A percentile compares a stretch with the other conserved stretches of the same genome.
These are phyloP conservation scores for Breynia disticha DNA, from an alignment of 441 rosid genomes.

Conservation along the genomic window DNA sequence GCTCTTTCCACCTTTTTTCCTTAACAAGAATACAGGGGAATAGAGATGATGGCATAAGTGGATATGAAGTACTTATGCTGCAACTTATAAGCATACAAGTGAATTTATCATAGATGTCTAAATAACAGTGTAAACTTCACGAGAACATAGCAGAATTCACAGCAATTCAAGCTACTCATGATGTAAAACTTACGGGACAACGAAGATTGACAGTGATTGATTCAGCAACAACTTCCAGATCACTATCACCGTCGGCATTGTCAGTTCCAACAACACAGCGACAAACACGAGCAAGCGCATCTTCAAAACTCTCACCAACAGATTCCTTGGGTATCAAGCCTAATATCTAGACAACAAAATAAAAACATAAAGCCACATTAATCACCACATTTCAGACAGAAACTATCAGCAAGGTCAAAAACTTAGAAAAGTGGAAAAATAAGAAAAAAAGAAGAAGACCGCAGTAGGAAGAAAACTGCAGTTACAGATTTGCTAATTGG, in stretches of 20 bases:
- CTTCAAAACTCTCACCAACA: slow-evolving; percentile 78
- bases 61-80: too few species aligned
- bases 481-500: too few species aligned
- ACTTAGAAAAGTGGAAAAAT: too few species aligned
- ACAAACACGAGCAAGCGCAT: slow-evolving; percentile 82
- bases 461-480: too few species aligned
- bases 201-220: slow-evolving; percentile 71
- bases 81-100: too few species aligned
- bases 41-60: too few species aligned
- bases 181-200: slow-evolving; percentile 74
- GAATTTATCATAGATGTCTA: too few species aligned
- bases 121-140: neutral
- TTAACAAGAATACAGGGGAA: neutral
- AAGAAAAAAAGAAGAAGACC: too few species aligned
- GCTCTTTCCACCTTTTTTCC: neutral
- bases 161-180: neutral
- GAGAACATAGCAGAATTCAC: neutral
- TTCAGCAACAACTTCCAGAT: slow-evolving; percentile 96
- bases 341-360: slow-evolving; percentile 45
- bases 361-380: slow-evolving; percentile 3
- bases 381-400: too few species aligned
- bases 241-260: slow-evolving; percentile 92
- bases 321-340: slow-evolving; percentile 73
- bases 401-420: neutral
- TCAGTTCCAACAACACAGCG: slow-evolving; percentile 90